Base-by-base conservation (phyloP, 257 asterid species). In the Scutellaria galericulata region DNA sequence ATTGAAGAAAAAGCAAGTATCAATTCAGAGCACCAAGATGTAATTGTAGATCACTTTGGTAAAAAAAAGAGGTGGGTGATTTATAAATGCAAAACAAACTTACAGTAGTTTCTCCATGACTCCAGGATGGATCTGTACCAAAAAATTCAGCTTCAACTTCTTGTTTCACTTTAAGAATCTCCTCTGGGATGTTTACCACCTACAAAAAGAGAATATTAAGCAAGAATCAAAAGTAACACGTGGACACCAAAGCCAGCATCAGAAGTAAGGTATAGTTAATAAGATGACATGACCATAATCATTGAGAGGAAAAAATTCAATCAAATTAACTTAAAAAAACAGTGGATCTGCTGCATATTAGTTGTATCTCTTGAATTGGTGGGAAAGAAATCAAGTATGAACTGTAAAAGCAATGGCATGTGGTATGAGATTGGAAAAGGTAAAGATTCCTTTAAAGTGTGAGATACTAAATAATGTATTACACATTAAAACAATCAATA, bases 71-170 rank as follows among this genome's bases (percentile, higher is more conserved):
- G 22, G 15, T 9, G 20, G 51, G 20, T 9, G 62, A 56, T 39
- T 31, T 75, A 75, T 7, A 71, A 57, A 52, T 37, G 51, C 63
- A 52, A 45, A 12, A 59, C 59, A 37, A 57, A 79, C 96, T 83
- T 80, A 95, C 99, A 85, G 58, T 86, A 60, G 63, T 83, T 81
- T 92, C 97, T 27, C 71, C 91, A 56, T 80, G 96, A 39, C 74
- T 82, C 97, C 96, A 90, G 77, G 68, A 84, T 50, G 87, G 85
- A 59, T 92, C 95, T 58, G 78, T 71, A 35, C 96, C 97, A 84
- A 86, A 86, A 88, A 84, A 86, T 56, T 95, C 99, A 72, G 90
- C 86, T 65, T 88, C 99, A 73, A 92, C 77, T 79, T 88, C 98
- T 80, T 85, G 92, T 78, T 90, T 92, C 61, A 87, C 87, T 81